Percentiles rank a stretch among this genome's conserved stretches.
Conservation (phyloP, 2,329 filamentous ascomycete species). For the Allantophomopsis lycopodina region DNA sequence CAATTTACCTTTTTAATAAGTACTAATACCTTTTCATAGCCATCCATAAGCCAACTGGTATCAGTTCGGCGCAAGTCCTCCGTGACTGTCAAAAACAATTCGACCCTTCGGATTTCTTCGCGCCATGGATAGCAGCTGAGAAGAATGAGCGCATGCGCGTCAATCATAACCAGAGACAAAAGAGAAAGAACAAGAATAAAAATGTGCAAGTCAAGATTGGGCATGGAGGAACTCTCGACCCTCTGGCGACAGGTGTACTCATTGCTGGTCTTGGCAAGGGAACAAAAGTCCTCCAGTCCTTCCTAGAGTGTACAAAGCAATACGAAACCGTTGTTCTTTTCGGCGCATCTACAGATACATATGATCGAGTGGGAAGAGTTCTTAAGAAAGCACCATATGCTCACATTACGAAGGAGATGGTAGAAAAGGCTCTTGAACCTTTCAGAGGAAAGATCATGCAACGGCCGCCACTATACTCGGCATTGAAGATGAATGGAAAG, state of each 20-base stretch:
- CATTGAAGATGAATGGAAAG: constrained; percentile 86
- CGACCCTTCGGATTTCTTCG: constrained; percentile 68
- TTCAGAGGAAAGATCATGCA: constrained; percentile 82
- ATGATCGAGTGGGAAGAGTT: constrained; percentile 77
- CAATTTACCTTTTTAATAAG: constrained; percentile 1
- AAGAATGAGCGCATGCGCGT: constrained; percentile 39
- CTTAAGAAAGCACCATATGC: constrained; percentile 62
- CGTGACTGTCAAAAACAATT: constrained; percentile 78
- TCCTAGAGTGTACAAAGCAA: constrained; percentile 80
- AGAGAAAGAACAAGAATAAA: constrained; percentile 41
- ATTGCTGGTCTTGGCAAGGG: constrained; percentile 79
- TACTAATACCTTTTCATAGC: constrained; percentile 34
- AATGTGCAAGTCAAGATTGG: constrained; percentile 76
- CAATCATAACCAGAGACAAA: constrained; percentile 41
- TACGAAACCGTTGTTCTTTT: constrained; percentile 88
- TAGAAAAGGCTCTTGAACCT: constrained; percentile 60
- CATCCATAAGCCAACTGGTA: constrained; percentile 81
- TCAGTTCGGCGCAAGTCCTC: constrained; percentile 82
- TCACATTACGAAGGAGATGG: constrained; percentile 65
- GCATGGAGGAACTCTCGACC: constrained; percentile 90
- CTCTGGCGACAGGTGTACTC: constrained; percentile 83
- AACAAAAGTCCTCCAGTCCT: constrained; percentile 69
- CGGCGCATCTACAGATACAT: constrained; percentile 83
- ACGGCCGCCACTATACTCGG: constrained; percentile 84
- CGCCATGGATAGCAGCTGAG: constrained; percentile 59